Base-by-base conservation (phyloP, 169 alveolate species). In the Toxoplasma gondii region DNA sequence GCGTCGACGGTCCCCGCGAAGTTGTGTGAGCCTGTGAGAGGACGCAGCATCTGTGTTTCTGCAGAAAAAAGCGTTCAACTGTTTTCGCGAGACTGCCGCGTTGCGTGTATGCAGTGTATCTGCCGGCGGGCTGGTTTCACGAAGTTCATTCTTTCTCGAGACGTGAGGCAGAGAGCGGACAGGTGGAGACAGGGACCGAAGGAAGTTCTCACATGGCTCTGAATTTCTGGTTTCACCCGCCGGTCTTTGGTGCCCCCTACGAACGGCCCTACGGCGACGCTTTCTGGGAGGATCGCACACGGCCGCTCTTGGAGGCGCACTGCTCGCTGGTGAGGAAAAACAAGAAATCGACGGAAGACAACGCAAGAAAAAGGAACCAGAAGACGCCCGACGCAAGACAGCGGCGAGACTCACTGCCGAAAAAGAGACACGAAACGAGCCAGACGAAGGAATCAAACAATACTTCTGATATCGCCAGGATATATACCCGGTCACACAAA, bases 101-200 rank as follows among this genome's bases (percentile, higher is more conserved):
- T 78, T n/a, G 9, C 22, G 49, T 16, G n/a, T n/a, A 2, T 69
- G 90, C 92, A 93, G 95, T 93, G 92, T 93, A 93, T 78, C 91
- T 93, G 29, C 95, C 95, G 16, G 95, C 95, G 4, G 78, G 95
- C 44, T 93, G 95, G 95, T 93, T 93, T 43, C 95, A 93, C 64
- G 95, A 93, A n/a, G 95, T 93, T 29, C 53, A 86, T 84, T 88
- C 94, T 9, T 92, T 82, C 87, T 84, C 95, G 53, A 49, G 58
- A 4, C 58, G 58, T 31, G 10, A 10, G 45, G 27, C 7, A 1
- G 45, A 78, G 39, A n/a, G 45, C 10, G n/a, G 29, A 0, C 27
- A 45, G 27, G n/a, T 12, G 27, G 29, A 70, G 86, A 82, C 17
- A 34, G 19, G 5, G 64, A 12, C 69, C 5, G 24, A 82, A 12